These are phyloP conservation scores for Colletotrichum spaethianum DNA, from an alignment of 2,329 filamentous ascomycete genomes.

Conservation along the genomic window DNA sequence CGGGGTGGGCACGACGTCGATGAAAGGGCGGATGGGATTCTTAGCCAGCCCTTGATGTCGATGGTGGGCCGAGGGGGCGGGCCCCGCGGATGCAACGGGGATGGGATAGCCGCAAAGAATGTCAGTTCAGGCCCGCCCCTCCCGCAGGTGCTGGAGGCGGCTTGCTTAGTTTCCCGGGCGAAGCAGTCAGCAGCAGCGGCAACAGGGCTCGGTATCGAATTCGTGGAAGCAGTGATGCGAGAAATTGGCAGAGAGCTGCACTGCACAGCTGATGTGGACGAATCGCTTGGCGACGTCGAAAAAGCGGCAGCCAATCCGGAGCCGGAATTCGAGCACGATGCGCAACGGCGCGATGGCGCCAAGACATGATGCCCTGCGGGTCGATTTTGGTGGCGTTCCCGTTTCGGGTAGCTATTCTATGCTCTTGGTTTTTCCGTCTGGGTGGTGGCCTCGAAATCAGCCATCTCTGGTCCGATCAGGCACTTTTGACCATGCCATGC, in stretches of 20 bases:
- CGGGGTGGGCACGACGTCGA: constrained; percentile 7
- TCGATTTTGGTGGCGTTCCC: not conserved
- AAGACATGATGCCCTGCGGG: not conserved
- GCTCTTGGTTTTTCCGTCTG: not conserved
- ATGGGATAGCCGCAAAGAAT: not conserved
- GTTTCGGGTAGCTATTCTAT: not conserved
- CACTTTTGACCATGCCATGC: not conserved
- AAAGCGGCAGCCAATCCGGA: constrained; percentile 15
- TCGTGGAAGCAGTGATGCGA: too few relatives aligned
- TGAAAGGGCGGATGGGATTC: constrained; percentile 17
- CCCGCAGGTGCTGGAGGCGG: not conserved
- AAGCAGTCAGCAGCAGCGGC: not conserved
- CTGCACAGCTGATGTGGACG: not conserved
- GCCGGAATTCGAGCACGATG: constrained; percentile 31
- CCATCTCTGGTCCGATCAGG: not conserved
- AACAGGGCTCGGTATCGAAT: not conserved
- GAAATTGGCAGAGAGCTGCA: not conserved
- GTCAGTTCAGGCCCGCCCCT: not conserved
- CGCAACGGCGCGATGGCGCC: not conserved
- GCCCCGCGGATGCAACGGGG: not conserved
- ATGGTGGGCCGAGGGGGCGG: not conserved
- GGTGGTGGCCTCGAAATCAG: not conserved
- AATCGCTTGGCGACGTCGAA: constrained; percentile 20
- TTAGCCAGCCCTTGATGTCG: not conserved
- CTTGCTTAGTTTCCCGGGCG: not conserved